Base-by-base conservation (phyloP, 805 yeast species). In the Lachancea fermentati region DNA sequence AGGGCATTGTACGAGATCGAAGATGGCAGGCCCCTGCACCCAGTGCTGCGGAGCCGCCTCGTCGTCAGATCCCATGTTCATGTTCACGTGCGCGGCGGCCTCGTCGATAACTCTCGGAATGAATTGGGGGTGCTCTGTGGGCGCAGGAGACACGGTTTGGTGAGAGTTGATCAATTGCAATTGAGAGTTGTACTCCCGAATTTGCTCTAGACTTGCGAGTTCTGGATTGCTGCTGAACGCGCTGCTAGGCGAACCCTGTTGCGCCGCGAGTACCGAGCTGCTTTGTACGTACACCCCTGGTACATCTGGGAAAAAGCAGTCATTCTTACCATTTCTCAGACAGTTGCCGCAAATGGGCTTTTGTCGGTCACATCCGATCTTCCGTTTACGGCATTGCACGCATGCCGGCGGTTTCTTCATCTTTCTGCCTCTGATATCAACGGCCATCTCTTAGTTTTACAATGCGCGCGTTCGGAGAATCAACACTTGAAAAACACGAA, bases 301-400 rank as follows among this genome's bases (percentile, higher is more conserved):
- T 18, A 52, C 51, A 39, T 55, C 62, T 4, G 63, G 63, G 38
- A 52, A 58, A 34, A 52, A 50, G 40, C 63, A 58, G 18, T 54
- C 57, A 18, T 42, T 43, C 31, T 52, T 54, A 14, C 51, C 51
- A 34, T 50, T 49, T 33, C 50, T 53, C 32, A 38, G 58, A 50
- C 73, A 68, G 43, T 67, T 67, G 37, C 60, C 61, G 54, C 73
- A 68, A 19, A 60, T 54, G 4, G 73, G 73, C 45, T 65, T 66
- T 13, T 59, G 58, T 49, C 71, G 64, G 50, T 68, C 70, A 47
- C 73, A 68, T 43, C 68, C 68, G 40, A 66, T 66, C 37, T 59
- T 60, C 26, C 62, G 47, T 26, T 46, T 52, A 31, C 64, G 52
- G 32, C 65, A 60, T 40, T 57, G 60, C 43, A 51, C 57, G 40